phyloP scores from a whole-genome alignment of 805 yeast species.

The Candida corydali region DNA sequence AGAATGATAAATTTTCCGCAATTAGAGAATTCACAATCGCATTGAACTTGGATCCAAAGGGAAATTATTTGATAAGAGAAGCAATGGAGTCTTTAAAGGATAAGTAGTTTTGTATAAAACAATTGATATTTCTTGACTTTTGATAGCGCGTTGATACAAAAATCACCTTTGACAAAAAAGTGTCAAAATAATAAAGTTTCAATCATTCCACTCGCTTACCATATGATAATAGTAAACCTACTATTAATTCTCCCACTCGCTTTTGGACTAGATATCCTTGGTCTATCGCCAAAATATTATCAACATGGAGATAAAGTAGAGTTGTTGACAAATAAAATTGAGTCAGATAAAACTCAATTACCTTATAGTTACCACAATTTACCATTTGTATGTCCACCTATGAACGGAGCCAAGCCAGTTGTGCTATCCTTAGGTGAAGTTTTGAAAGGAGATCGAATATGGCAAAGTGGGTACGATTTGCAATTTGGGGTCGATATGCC shows the following conservation, averaged over 20 bases:
- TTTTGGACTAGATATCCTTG: conserved; percentile 15
- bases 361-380: conserved; percentile 76
- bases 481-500: conserved; percentile 59
- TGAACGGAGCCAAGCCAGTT: conserved; percentile 49
- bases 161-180: too few species aligned
- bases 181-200: neutral
- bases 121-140: too few species aligned
- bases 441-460: conserved; percentile 73
- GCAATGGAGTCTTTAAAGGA: conserved; percentile 60
- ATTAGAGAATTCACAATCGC: conserved; percentile 85
- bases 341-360: conserved; percentile 70
- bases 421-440: conserved; percentile 74
- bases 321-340: conserved; percentile 70
- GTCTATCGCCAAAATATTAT: conserved; percentile 37
- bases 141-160: too few species aligned
- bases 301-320: conserved; percentile 58
- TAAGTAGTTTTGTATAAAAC: neutral
- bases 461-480: conserved; percentile 70
- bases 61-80: conserved; percentile 77
- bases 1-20: conserved; percentile 72
- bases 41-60: conserved; percentile 87
- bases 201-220: neutral
- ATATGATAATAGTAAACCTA: conserved; percentile 1
- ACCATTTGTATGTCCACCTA: conserved; percentile 76
- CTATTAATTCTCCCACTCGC: conserved; percentile 1